Evolutionary conservation across 2,329 filamentous ascomycete genomes (phyloP), one percentile per base, ranked within the genome.

Genomic region (Fusarium globosum): DNA sequence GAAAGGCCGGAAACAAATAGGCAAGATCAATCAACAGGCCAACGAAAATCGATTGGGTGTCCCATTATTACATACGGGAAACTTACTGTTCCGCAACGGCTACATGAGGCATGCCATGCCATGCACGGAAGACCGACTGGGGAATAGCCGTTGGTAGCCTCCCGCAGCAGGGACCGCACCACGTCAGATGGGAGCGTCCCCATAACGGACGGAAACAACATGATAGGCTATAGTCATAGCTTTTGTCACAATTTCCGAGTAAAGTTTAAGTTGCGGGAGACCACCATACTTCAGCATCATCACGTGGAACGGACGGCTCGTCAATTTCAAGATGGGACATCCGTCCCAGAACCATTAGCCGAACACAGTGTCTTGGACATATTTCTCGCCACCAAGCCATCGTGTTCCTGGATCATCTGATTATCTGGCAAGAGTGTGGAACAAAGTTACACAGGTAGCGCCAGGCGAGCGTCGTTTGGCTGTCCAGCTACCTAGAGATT

Each of bases 381-480:
- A 46, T 55, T 20, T 39, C 21, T 69, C 41, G n/a, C 35, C 35
- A 57, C 46, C 14, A 35, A 56, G 39, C 33, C 39, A 39, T 65
- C 35, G 39, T 58, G 43, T 52, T 26, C 41, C 59, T 46, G 41
- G 23, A 56, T 49, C 61, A 51, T 61, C 64, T 52, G 39, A 67
- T 61, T 30, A 65, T 60, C 56, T 66, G 71, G 67, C 61, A 68
- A 65, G 38, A 59, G 61, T 76, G 71, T 67, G 60, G 62, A 59
- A 66, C 55, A 23, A 5, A 30, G 76, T 69, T 30, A 58, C 61
- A 77, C 75, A 65, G 26, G 69, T 60, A 63, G 65, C 63, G 51
- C 72, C 42, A 76, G 62, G 56, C 61, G 61, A 71, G 38, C 56
- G 61, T 49, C 56, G 52, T 53, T 66, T 60, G 65, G 64, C 48